Conservation (phyloP, 2,329 filamentous ascomycete genomes). For the Rhynchosporium agropyri region DNA sequence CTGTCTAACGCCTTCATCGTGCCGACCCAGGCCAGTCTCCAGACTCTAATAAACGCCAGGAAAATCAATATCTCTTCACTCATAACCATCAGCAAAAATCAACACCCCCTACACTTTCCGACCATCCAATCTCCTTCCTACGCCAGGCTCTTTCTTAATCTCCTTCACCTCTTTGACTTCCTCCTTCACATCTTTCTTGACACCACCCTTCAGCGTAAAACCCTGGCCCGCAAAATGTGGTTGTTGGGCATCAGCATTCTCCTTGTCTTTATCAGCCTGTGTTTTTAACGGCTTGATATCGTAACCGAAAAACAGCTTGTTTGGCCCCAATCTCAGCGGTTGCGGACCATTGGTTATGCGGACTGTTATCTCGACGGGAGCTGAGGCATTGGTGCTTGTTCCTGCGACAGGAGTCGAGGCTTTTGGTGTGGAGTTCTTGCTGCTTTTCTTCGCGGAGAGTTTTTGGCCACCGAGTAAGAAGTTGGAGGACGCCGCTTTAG, state of each 20-base stretch:
- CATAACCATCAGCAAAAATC: neutral
- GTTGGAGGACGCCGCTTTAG: slow-evolving; percentile 69
- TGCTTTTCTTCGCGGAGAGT: slow-evolving; percentile 79
- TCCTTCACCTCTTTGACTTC: slow-evolving; percentile 27
- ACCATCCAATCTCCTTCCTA: slow-evolving; percentile 35
- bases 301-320: slow-evolving; percentile 97
- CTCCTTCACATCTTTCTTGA: slow-evolving; percentile 65
- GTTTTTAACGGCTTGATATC: slow-evolving; percentile 87
- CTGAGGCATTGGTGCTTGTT: slow-evolving; percentile 45
- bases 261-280: slow-evolving; percentile 69
- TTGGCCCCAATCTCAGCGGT: slow-evolving; percentile 79
- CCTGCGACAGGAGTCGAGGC: slow-evolving; percentile 71
- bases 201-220: slow-evolving; percentile 70
- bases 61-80: neutral
- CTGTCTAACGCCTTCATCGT: slow-evolving; percentile 9
- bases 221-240: slow-evolving; percentile 85
- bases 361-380: slow-evolving; percentile 42
- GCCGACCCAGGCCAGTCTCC: slow-evolving; percentile 1
- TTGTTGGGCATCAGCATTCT: slow-evolving; percentile 64
- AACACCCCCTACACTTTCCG: slow-evolving; percentile 18
- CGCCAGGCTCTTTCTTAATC: slow-evolving; percentile 32
- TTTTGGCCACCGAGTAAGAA: slow-evolving; percentile 82
- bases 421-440: slow-evolving; percentile 74
- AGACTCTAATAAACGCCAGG: slow-evolving; percentile 10
- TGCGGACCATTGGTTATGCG: slow-evolving; percentile 76